Conservation (phyloP, 2,329 filamentous ascomycete genomes). For the Phialophora chinensis region DNA sequence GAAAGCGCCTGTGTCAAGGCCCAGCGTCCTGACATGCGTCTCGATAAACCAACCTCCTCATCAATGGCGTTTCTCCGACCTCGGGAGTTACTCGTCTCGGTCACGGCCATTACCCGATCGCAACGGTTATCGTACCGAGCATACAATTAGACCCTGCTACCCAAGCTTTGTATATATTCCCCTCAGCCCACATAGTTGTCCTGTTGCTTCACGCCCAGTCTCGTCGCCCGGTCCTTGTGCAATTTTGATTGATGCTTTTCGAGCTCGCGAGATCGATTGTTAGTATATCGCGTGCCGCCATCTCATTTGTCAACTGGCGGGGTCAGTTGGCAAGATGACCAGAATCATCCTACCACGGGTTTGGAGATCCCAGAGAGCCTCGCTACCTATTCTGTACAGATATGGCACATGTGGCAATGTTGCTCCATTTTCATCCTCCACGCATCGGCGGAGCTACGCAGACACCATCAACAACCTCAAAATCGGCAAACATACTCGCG, state of each 20-base stretch:
- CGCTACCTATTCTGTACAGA: conserved; percentile 23
- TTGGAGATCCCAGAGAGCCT: conserved; percentile 27
- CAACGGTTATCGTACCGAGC: conserved; percentile 20
- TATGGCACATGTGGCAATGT: conserved; percentile 32
- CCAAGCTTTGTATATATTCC: conserved; percentile 25
- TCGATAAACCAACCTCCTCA: conserved; percentile 23
- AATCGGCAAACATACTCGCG: conserved; percentile 69
- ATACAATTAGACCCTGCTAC: not conserved
- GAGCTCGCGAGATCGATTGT: not conserved
- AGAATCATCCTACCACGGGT: conserved; percentile 29
- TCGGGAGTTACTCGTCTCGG: conserved; percentile 20
- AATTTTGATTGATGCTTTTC: not conserved
- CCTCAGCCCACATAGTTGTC: not conserved
- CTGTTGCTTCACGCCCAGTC: not conserved
- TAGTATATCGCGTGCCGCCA: not conserved
- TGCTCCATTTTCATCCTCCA: conserved; percentile 36
- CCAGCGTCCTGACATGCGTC: conserved; percentile 11
- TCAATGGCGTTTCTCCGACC: conserved; percentile 28
- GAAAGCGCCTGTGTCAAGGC: conserved; percentile 13
- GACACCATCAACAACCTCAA: conserved; percentile 70
- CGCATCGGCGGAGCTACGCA: conserved; percentile 51
- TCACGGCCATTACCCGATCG: conserved; percentile 9
- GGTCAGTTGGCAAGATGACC: conserved; percentile 23
- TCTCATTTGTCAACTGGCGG: not conserved
- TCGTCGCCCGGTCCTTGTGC: not conserved